Evolutionary conservation across 192 early-diverging fungal species (phyloP).

Genomic region (Pilobolus umbonatus): DNA sequence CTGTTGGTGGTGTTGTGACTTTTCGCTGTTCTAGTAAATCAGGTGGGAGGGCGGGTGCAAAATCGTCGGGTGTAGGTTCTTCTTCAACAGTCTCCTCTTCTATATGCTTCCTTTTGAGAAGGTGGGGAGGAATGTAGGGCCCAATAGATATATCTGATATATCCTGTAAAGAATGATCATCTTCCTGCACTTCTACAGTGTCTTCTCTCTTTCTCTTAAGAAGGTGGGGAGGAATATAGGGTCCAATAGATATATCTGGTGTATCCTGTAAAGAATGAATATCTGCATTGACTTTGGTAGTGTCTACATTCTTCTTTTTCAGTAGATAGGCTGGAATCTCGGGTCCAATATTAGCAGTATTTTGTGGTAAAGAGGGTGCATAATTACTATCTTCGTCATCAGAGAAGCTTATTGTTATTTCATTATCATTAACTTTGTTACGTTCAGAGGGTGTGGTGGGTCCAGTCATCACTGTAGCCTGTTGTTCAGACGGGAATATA

Average conservation of each 20-base stretch:
- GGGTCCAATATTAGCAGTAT: constrained; percentile 6
- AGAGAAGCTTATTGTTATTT: constrained; percentile 8
- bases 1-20: neutral
- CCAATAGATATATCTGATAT: neutral
- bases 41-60: constrained; percentile 29
- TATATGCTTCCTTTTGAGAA: constrained; percentile 8
- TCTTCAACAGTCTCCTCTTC: neutral
- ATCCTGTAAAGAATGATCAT: neutral
- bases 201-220: constrained; percentile 1
- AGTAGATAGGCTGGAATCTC: constrained; percentile 11
- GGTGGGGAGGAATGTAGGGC: neutral
- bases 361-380: neutral
- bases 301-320: constrained; percentile 7
- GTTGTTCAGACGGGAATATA: too few species aligned
- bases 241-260: neutral
- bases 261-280: neutral
- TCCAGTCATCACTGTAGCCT: too few species aligned
- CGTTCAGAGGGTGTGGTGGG: neutral
- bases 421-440: neutral
- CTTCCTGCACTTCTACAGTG: neutral
- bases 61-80: constrained; percentile 19
- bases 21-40: constrained; percentile 18
- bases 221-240: constrained; percentile 7
- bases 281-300: neutral
- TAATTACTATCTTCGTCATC: constrained; percentile 3